Conservation (phyloP, 768 basidiomycete species). For the Russula emetica region DNA sequence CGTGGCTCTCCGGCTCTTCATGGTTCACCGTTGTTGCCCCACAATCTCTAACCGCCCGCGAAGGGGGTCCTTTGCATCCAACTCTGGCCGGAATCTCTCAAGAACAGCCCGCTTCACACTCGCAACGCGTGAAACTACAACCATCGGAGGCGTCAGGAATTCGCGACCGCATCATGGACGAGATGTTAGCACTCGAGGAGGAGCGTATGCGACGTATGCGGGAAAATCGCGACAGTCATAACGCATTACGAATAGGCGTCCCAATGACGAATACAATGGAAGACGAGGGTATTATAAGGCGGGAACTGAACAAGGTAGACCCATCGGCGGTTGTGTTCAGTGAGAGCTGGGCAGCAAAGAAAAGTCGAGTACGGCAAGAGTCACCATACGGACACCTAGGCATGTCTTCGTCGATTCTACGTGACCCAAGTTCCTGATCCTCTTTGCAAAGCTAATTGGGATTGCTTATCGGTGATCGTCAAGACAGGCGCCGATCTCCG, state of each 20-base stretch:
- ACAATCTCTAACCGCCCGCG: conserved; percentile 19
- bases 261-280: conserved; percentile 39
- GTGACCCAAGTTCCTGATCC: background rate
- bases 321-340: conserved; percentile 94
- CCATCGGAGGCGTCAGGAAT: conserved; percentile 84
- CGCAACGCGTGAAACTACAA: conserved; percentile 67
- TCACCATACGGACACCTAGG: conserved; percentile 97
- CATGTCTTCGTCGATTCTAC: conserved; percentile 34
- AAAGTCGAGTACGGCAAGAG: conserved; percentile 85
- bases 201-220: conserved; percentile 94
- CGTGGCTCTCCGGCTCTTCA: conserved; percentile 33
- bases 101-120: conserved; percentile 18
- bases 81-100: conserved; percentile 32
- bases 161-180: conserved; percentile 93
- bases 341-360: conserved; percentile 93
- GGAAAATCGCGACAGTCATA: conserved; percentile 60
- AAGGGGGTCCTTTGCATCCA: conserved; percentile 32
- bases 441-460: conserved; percentile 57
- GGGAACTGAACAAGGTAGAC: conserved; percentile 91
- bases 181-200: conserved; percentile 96
- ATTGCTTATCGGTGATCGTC: conserved; percentile 95
- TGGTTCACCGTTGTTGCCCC: conserved; percentile 30
- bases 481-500: conserved; percentile 96
- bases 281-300: conserved; percentile 90
- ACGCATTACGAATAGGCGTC: conserved; percentile 48